Evolutionary conservation across 441 rosid species (phyloP), one percentile per base, ranked within the genome.

Genomic region (Cnidoscolus chayamansa): DNA sequence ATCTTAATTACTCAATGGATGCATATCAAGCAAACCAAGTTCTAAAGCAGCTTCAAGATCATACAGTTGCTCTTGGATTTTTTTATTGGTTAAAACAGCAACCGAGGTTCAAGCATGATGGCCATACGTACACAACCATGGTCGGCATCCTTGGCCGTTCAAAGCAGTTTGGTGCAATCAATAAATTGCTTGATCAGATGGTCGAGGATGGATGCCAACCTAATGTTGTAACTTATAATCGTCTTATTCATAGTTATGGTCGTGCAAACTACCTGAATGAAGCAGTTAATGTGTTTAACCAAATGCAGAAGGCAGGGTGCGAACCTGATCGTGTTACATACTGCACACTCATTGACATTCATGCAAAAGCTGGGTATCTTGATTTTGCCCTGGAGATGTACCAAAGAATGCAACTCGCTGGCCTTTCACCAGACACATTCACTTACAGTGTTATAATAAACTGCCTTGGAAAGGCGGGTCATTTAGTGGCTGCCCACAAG

Each of bases 381-480:
- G 94, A 90, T 78, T 82, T 89, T 86, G 97, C 96, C 60, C 85
- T 93, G 96, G 84, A 86, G 63, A 83, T 91, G 89, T 89, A 93
- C 76, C 82, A 78, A 76, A 88, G 83, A 79, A 93, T 90, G 96
- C 89, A 90, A 59, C 81, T 81, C 55, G 93, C 83, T 63, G 96
- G 96, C 51, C 93, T 89, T 78, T 86, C 96, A 82, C 96, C 96
- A 10, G 96, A 93, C 67, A 90, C 96, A 65, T 93, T 93, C 74
- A 90, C 97, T 59, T 93, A 87, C 72, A 91, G 97, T 77, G 92
- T 90, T 73, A 93, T 93, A 68, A 93, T 93, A 75, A 93, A 91
- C 80, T 93, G 96, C 85, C 98, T 93, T 32, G 97, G 98, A 63
- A 93, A 93, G 85, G 96, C 94, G 60, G 96, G 97, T 20, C 89